These are phyloP conservation scores for Lentinula raphanica DNA, from an alignment of 768 basidiomycete species.

Conservation along the genomic window DNA sequence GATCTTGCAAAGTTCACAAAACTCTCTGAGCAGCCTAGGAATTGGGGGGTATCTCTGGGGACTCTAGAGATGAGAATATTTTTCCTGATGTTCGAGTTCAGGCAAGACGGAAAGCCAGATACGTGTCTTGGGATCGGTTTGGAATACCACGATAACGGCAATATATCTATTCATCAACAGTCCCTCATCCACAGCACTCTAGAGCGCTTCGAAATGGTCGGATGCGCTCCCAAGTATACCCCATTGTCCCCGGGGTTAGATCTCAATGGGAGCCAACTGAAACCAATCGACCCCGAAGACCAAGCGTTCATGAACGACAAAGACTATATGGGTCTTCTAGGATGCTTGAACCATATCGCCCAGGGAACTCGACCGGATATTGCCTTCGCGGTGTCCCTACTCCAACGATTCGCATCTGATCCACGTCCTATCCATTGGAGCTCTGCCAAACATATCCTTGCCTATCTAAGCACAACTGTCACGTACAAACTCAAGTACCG, in stretches of 20 bases:
- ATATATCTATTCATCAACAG: not conserved
- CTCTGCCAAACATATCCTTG: not conserved
- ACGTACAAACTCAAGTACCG: not conserved
- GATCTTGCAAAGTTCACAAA: too few species aligned
- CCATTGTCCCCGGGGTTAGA: not conserved
- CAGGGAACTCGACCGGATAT: too few species aligned
- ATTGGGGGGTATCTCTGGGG: too few species aligned
- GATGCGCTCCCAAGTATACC: too few species aligned
- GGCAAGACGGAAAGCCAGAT: not conserved
- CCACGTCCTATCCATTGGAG: not conserved
- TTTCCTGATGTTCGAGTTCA: too few species aligned
- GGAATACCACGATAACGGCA: not conserved
- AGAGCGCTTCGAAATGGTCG: not conserved
- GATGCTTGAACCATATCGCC: not conserved
- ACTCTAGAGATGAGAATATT: too few species aligned
- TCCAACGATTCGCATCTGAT: not conserved
- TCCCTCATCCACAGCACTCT: not conserved
- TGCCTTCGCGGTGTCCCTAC: not conserved
- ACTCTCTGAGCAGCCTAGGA: too few species aligned
- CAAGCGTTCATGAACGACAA: not conserved
- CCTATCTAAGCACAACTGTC: not conserved
- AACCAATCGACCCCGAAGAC: not conserved
- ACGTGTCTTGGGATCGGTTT: not conserved
- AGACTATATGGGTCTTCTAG: not conserved
- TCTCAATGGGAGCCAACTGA: not conserved